phyloP scores from a whole-genome alignment of 257 asterid species.

The Perilla frutescens region DNA sequence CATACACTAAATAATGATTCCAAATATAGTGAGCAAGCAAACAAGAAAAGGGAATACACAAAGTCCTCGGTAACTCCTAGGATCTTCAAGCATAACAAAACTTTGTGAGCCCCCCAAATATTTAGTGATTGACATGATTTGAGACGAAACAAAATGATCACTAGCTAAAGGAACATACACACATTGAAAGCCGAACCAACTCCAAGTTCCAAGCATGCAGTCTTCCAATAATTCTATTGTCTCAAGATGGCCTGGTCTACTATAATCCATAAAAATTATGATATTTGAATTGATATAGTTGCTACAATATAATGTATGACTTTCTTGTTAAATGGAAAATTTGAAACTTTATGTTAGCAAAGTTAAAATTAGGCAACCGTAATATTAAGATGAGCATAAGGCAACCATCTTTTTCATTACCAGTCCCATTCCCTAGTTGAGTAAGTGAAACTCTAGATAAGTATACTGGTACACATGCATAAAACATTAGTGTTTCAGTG shows the following conservation, averaged over 20 bases:
- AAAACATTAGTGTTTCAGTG: background rate
- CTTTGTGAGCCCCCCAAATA: background rate
- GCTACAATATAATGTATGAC: constrained; percentile 15
- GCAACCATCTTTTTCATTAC: constrained; percentile 17
- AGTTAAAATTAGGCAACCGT: constrained; percentile 7
- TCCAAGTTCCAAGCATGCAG: background rate
- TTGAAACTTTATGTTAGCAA: background rate
- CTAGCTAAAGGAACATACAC: background rate
- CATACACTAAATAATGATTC: too few species aligned
- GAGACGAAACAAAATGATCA: background rate
- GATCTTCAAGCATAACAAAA: too few species aligned
- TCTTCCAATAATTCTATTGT: background rate
- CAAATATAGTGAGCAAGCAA: too few species aligned
- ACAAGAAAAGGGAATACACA: too few species aligned
- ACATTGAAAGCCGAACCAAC: background rate
- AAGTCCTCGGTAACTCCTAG: too few species aligned
- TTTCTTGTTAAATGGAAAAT: background rate
- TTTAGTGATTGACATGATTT: background rate
- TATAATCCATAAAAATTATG: background rate
- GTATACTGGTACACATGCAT: background rate
- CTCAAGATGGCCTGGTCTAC: background rate
- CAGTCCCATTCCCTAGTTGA: background rate
- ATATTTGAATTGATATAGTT: constrained; percentile 14
- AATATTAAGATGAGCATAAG: background rate
- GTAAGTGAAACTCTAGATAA: background rate